Base-by-base conservation (phyloP, 768 basidiomycete genomes). In the Phlebiopsis flavidoalba region DNA sequence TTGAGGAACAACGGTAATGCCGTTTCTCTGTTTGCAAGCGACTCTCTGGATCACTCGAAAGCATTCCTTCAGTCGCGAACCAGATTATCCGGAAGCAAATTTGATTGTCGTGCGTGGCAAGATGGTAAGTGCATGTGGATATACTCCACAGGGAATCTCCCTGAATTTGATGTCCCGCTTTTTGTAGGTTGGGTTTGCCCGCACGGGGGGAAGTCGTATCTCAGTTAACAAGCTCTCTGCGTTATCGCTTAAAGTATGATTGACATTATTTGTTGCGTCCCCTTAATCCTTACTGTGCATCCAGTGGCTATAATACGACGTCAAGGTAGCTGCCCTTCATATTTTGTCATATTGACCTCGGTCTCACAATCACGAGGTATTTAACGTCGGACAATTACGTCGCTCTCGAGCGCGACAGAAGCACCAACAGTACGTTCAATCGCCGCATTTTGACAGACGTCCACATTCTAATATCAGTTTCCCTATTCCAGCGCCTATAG, bases 11-110 rank as follows among this genome's bases (percentile, higher is more conserved):
- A 93, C 80, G 93, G 93, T 91, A n/a, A 65, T 53, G 51, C 19
- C 59, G 26, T 59, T 22, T 45, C 36, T 22, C 40, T n/a, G n/a
- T n/a, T n/a, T n/a, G 59, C 56, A 46, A 57, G 46, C 14, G 12
- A 49, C 21, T n/a, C 45, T 5, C 57, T 58, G 10, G 37, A 64
- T 17, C 10, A 12, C 51, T 43, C 5, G n/a, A 55, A 1, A 33
- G 31, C 35, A 10, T 14, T 7, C 7, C 2, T 50, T 49, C 65
- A 95, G 93, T 96, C 51, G 89, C 91, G 57, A 98, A 73, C 97
- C 97, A 5, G 97, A 99, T 70, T 98, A 98, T 68, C 97, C 95
- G 3, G 95, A 98, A 70, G 93, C 93, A 40, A 99, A 98, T n/a
- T n/a, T n/a, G 83, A 97, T 99, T 65, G 94, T 99, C 7, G 83